Conservation (phyloP, 495 filamentous ascomycete species). For the Penicillium riverlandense region DNA sequence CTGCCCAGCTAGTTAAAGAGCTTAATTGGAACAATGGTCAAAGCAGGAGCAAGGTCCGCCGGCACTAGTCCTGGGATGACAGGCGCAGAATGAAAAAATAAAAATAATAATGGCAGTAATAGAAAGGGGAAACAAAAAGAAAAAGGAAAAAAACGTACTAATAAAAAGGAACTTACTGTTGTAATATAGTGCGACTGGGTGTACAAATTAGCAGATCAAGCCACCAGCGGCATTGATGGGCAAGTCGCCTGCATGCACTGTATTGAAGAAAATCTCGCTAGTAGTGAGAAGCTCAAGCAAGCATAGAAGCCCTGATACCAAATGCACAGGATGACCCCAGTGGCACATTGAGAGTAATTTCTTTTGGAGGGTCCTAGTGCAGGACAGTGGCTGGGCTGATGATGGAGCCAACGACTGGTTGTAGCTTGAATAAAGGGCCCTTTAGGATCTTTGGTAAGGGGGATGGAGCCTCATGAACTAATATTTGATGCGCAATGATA, state of each 20-base stretch:
- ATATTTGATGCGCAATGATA: background rate
- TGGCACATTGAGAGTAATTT: constrained; percentile 5
- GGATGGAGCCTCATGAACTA: background rate
- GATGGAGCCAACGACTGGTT: background rate
- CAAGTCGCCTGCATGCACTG: background rate
- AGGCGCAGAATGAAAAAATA: background rate
- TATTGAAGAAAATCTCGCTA: background rate
- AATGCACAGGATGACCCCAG: background rate
- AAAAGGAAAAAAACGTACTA: constrained; percentile 5
- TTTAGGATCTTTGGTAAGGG: too few relatives aligned
- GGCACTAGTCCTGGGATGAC: constrained; percentile 2
- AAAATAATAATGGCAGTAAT: constrained; percentile 1
- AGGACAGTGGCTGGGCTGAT: constrained; percentile 8
- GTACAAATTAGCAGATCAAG: constrained; percentile 2
- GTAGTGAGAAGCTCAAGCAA: background rate
- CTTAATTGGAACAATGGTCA: constrained; percentile 3
- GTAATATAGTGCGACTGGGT: constrained; percentile 7
- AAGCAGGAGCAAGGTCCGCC: background rate
- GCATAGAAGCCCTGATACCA: background rate
- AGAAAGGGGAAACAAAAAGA: constrained; percentile 9
- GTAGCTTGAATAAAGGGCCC: too few relatives aligned
- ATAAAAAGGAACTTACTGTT: constrained; percentile 13
- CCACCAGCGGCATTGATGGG: background rate
- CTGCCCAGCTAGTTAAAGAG: background rate
- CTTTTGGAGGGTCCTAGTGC: constrained; percentile 1